Base-by-base conservation (phyloP, 129 eudicot genomes). In the Lactuca saligna region DNA sequence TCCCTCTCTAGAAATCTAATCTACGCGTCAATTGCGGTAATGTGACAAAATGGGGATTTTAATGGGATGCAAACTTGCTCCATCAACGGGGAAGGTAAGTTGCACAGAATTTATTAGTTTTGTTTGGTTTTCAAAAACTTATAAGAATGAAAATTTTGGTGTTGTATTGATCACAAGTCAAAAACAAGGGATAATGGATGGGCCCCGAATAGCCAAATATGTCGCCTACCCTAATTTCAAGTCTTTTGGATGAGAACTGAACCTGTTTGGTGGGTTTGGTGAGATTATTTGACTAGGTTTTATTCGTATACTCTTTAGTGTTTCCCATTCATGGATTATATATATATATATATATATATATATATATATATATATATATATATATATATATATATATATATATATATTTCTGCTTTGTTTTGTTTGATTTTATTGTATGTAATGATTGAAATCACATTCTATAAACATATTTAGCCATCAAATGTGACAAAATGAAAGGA, bases 181-280 rank as follows among this genome's bases (percentile, higher is more conserved):
- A 76, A 48, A 76, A 50, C 64, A 75, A 9, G 44, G 70, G 75
- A 69, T 69, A 56, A 76, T 76, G 80, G 76, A 64, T 54, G 75
- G 80, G 69, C 17, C 58, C 75, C 16, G 15, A 48, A 75, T 33
- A 29, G 51, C 75, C 16, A 29, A 48, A 75, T 33, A 29, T 76
- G 75, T 69, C 71, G 48, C 70, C 65, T 69, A 15, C 59, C 75
- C 17, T 12, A 53, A 69, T 69, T 38, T 54, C 63, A 25, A 51
- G 15, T 61, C 53, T 4, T 68, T 68, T 76, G 54, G 65, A 68
- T 68, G 70, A 41, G 65, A 61, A 76, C 66, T 69, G 65, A 61
- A 76, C 66, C 61, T 61, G 41, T 69, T 69, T 54, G 75, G 70
- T 76, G 75, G 80, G 75, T 76, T 76, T 76, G 80, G 75, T 76